Evolutionary conservation across 2,329 filamentous ascomycete genomes (phyloP), one percentile per base, ranked within the genome.

Genomic region (Epicoccum nigrum): DNA sequence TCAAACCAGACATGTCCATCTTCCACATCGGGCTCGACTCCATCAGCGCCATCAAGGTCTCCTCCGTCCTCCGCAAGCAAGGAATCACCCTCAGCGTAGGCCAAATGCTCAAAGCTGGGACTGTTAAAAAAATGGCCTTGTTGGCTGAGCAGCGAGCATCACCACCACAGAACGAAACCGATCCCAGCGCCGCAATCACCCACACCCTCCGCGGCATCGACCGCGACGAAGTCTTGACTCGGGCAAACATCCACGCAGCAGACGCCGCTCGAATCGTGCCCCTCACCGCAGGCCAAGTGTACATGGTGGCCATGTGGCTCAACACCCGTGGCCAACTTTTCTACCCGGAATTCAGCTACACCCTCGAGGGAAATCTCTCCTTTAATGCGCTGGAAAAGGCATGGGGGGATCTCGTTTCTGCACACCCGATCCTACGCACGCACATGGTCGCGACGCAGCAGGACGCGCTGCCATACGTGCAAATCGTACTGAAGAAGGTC

Each of bases 11-110:
- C 1, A 82, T 86, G 42, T 90, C 82, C 0, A 82, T 96, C 11
- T 96, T 94, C 70, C 86, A 94, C 56, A 80, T 97, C 1, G 92
- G 92, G 0, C 83, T 97, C 1, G 92, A 97, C 69, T 97, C 92
- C 0, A 96, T 97, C 70, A 93, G 87, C 57, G 88, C 91, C 1
- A 94, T 97, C 75, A 95, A 94, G 64, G 85, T 92, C 3, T 85
- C 86, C 7, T 82, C 87, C 0, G 77, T 92, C 7, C 76, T 97
- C 4, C 85, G 84, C 33, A 88, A 83, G 59, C 74, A 79, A 33
- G 83, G 79, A 0, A 72, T 96, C 7, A 72, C 75, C 11, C 70
- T 96, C 1, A 80, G 81, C 27, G 88, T 93, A 3, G 86, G 88
- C 33, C 83, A 90, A 31, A 83, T 96, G 63, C 75, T 95, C 2